These are phyloP conservation scores for Fusarium metavorans DNA, from an alignment of 2,329 filamentous ascomycete genomes.

Conservation along the genomic window DNA sequence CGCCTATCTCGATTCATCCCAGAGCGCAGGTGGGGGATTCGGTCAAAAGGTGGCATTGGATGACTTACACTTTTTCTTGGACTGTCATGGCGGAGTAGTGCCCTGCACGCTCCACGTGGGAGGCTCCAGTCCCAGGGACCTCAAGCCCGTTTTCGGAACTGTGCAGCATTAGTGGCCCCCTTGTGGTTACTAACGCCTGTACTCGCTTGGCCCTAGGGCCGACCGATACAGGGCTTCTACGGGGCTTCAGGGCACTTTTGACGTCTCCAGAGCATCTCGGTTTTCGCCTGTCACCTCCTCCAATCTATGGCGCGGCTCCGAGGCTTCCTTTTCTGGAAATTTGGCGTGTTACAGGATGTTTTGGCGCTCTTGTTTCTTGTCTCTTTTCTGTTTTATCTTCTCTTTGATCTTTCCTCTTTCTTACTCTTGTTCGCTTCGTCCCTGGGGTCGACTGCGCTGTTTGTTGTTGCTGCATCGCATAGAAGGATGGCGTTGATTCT, in stretches of 20 bases:
- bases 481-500: constrained; percentile 19
- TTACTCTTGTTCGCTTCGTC: constrained; percentile 4
- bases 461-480: constrained; percentile 16
- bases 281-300: constrained; percentile 22
- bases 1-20: constrained; percentile 29
- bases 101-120: constrained; percentile 50
- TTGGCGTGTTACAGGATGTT: constrained; percentile 23
- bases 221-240: constrained; percentile 20
- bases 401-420: not conserved
- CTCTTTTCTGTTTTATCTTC: constrained; percentile 17
- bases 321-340: constrained; percentile 22
- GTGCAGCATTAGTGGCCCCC: constrained; percentile 43
- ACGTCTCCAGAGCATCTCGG: constrained; percentile 17
- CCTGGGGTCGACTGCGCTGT: not conserved
- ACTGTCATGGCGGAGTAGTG: constrained; percentile 40
- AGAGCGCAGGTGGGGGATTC: constrained; percentile 25
- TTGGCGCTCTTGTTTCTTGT: constrained; percentile 10
- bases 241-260: constrained; percentile 26
- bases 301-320: constrained; percentile 23
- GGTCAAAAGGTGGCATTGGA: constrained; percentile 39
- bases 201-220: constrained; percentile 32
- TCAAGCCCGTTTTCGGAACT: constrained; percentile 40
- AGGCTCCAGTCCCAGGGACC: constrained; percentile 38
- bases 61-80: constrained; percentile 39
- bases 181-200: constrained; percentile 16